A percentile compares a stretch with the other conserved stretches of the same genome.
These are phyloP conservation scores for Populus tremula DNA, from an alignment of 345 rosid genomes.

Conservation along the genomic window DNA sequence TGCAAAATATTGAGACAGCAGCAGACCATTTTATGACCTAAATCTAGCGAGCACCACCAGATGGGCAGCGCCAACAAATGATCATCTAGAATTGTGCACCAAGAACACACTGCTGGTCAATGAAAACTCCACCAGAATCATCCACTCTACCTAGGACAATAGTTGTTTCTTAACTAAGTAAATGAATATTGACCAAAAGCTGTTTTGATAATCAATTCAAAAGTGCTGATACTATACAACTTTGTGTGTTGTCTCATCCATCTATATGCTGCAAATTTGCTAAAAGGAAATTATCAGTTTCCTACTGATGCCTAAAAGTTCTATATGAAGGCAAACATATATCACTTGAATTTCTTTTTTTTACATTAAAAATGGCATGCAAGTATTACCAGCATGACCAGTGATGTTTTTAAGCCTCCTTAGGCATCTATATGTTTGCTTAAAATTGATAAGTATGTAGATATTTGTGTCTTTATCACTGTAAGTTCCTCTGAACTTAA, in stretches of 20 bases:
- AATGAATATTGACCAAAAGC: not conserved
- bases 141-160: not conserved
- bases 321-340: not conserved
- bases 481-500: not conserved
- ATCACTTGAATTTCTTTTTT: not conserved
- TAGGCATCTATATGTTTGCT: not conserved
- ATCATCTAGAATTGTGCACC: not conserved
- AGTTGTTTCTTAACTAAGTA: not conserved
- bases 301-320: not conserved
- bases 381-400: not conserved
- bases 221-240: not conserved
- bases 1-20: not conserved
- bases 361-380: not conserved
- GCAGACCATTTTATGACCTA: not conserved
- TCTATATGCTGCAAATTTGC: not conserved
- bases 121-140: slow-evolving; percentile 4
- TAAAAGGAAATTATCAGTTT: too few species aligned
- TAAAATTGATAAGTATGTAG: not conserved
- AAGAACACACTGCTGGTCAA: not conserved
- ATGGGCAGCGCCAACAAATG: not conserved
- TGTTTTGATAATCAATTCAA: not conserved
- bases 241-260: not conserved
- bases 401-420: not conserved
- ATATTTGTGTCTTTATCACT: not conserved
- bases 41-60: slow-evolving; percentile 3